Conservation (phyloP, 352 stramenopile species). For the Pythium myriotylum region DNA sequence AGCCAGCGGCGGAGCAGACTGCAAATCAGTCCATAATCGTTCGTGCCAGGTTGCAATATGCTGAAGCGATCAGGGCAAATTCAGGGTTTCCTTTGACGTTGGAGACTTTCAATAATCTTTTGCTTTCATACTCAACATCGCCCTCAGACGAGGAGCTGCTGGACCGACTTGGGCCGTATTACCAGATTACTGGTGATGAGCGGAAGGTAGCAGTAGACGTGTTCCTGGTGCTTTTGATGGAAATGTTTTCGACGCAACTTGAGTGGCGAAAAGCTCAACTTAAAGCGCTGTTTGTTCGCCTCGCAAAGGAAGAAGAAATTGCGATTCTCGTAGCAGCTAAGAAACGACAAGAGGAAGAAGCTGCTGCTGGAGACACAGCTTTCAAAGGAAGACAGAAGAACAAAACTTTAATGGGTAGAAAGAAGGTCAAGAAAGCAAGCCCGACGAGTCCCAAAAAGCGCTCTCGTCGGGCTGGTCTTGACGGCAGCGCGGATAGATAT, state of each 20-base stretch:
- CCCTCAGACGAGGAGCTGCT: conserved; percentile 38
- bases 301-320: conserved; percentile 37
- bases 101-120: conserved; percentile 54
- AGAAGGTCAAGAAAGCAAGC: conserved; percentile 32
- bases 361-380: conserved; percentile 1
- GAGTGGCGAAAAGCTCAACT: conserved; percentile 52
- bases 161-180: conserved; percentile 46
- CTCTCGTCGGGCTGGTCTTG: background rate
- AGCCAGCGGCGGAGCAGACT: too few relatives aligned
- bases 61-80: conserved; percentile 33
- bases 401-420: too few relatives aligned
- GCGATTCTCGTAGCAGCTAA: conserved; percentile 21
- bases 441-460: conserved; percentile 8
- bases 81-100: conserved; percentile 42
- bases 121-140: conserved; percentile 39
- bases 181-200: conserved; percentile 57
- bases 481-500: conserved; percentile 33
- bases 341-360: conserved; percentile 25
- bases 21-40: conserved; percentile 11
- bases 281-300: conserved; percentile 42
- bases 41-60: background rate
- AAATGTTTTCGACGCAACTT: conserved; percentile 48
- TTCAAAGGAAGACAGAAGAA: too few relatives aligned
- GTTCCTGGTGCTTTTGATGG: conserved; percentile 48
- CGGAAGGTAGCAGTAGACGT: conserved; percentile 52